Percentiles rank a stretch among this genome's conserved stretches.
Conservation (phyloP, 2,329 filamentous ascomycete species). For the Pyrenochaeta sp. region DNA sequence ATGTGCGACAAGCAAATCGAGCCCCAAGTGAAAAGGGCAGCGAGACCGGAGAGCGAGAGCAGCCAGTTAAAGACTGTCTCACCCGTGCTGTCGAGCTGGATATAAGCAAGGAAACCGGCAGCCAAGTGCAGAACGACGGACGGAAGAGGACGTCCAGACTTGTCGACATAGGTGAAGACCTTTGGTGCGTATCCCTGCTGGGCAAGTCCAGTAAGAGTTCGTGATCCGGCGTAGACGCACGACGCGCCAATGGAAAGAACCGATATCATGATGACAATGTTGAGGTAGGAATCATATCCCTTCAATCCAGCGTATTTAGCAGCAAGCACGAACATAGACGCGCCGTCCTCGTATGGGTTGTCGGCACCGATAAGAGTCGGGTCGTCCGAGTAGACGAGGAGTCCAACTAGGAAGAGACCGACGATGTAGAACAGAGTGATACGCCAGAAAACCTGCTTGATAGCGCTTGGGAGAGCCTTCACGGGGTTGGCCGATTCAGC, state of each 20-base stretch:
- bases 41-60: constrained; percentile 74
- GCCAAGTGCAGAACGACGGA: constrained; percentile 64
- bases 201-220: constrained; percentile 87
- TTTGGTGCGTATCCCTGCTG: constrained; percentile 72
- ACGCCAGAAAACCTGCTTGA: constrained; percentile 96
- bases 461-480: constrained; percentile 85
- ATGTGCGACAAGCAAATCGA: constrained; percentile 68
- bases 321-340: constrained; percentile 92
- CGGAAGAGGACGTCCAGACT: constrained; percentile 65
- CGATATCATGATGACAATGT: constrained; percentile 87
- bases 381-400: constrained; percentile 80
- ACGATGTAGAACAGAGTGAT: constrained; percentile 79
- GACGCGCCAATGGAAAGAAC: constrained; percentile 92
- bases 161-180: constrained; percentile 68
- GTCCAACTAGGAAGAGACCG: constrained; percentile 78
- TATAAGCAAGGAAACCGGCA: constrained; percentile 66
- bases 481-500: constrained; percentile 81
- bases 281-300: constrained; percentile 87
- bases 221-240: constrained; percentile 87
- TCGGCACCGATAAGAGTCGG: constrained; percentile 65
- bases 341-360: constrained; percentile 69
- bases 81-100: constrained; percentile 44
- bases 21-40: constrained; percentile 78
- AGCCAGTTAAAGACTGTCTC: constrained; percentile 70
- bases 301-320: constrained; percentile 84